These are phyloP conservation scores for Melaleuca alternifolia DNA, from an alignment of 345 rosid genomes.

Conservation along the genomic window DNA sequence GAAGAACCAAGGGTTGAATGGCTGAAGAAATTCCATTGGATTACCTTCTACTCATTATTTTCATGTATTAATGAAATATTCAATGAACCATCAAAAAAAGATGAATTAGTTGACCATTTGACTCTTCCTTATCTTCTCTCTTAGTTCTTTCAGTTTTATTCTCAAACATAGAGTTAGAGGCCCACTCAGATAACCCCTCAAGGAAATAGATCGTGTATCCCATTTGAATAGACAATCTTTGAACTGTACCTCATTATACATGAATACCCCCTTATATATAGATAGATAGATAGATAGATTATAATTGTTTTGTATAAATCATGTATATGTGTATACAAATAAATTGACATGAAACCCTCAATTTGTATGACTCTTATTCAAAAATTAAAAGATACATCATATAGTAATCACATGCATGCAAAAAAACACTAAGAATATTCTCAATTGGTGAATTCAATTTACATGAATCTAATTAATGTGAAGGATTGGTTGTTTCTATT, in stretches of 20 bases:
- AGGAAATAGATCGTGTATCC: background rate
- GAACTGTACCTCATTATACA: background rate
- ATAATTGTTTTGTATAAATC: background rate
- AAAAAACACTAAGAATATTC: background rate
- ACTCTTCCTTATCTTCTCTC: background rate
- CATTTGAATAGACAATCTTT: background rate
- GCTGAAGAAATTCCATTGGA: background rate
- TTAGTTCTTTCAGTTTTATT: background rate
- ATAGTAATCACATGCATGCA: background rate
- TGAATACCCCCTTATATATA: background rate
- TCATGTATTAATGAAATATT: background rate
- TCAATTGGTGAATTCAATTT: background rate
- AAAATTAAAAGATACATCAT: background rate
- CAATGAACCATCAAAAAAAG: background rate
- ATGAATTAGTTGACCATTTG: background rate
- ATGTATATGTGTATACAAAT: background rate
- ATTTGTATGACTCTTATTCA: background rate
- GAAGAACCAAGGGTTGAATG: background rate
- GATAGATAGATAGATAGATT: background rate
- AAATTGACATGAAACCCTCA: background rate
- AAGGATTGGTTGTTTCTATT: background rate
- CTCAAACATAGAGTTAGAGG: background rate
- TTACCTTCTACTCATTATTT: background rate
- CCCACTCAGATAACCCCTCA: background rate
- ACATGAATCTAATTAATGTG: background rate